A percentile compares a stretch with the other conserved stretches of the same genome.
Conservation (phyloP, 495 filamentous ascomycete genomes). For the Aspergillus bridgeri region DNA sequence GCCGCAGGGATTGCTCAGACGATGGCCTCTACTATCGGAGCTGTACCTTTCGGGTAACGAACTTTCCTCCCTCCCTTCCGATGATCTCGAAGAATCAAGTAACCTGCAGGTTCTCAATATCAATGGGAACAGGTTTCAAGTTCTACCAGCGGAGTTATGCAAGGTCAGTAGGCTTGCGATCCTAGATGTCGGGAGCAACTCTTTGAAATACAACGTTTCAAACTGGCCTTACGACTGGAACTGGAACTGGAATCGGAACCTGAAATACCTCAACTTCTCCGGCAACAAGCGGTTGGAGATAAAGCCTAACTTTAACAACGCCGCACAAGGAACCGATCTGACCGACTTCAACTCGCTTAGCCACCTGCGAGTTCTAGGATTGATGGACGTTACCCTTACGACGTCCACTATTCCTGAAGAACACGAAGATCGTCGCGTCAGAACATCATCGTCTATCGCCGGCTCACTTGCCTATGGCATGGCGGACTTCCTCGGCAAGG, state of each 20-base stretch:
- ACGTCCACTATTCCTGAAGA: constrained; percentile 91
- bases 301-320: constrained; percentile 65
- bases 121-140: constrained; percentile 97
- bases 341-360: constrained; percentile 85
- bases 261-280: constrained; percentile 94
- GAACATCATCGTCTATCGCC: constrained; percentile 89
- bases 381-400: constrained; percentile 97
- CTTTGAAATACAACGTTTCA: constrained; percentile 97
- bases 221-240: constrained; percentile 99
- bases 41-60: constrained; percentile 96
- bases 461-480: constrained; percentile 90
- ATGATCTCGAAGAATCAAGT: constrained; percentile 87
- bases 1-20: constrained; percentile 78
- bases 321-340: constrained; percentile 64
- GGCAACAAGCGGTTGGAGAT: constrained; percentile 98
- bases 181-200: constrained; percentile 92
- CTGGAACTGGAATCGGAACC: constrained; percentile 95
- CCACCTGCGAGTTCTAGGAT: constrained; percentile 83
- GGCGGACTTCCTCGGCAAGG: constrained; percentile 91
- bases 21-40: constrained; percentile 85
- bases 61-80: constrained; percentile 82
- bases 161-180: constrained; percentile 88
- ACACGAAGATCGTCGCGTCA: constrained; percentile 89
- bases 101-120: constrained; percentile 87
- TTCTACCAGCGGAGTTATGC: constrained; percentile 90